Conservation (phyloP, 2,329 filamentous ascomycete species). For the Apiospora koreana region DNA sequence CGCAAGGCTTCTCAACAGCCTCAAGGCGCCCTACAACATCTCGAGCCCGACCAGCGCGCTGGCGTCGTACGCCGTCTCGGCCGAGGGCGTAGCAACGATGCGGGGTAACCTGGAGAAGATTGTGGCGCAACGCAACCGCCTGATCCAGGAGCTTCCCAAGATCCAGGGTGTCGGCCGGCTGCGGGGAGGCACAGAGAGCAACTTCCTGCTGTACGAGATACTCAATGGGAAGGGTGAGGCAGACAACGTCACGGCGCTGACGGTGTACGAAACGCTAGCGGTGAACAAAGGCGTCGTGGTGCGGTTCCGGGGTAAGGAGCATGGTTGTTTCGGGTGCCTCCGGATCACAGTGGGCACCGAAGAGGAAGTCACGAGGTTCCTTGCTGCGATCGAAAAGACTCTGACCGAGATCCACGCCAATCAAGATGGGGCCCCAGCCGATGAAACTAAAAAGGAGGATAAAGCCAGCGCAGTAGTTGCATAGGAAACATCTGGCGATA, state of each 20-base stretch:
- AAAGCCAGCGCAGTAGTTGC: slow-evolving; percentile 5
- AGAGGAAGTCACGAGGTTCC: slow-evolving; percentile 76
- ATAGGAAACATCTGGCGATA: not conserved
- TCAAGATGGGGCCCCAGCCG: not conserved
- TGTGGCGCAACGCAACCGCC: slow-evolving; percentile 72
- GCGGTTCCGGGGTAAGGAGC: slow-evolving; percentile 88
- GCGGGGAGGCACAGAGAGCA: slow-evolving; percentile 77
- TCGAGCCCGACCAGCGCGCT: slow-evolving; percentile 83
- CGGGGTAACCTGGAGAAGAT: slow-evolving; percentile 68
- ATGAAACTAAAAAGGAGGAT: slow-evolving; percentile 9
- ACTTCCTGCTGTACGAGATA: slow-evolving; percentile 91
- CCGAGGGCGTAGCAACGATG: slow-evolving; percentile 73
- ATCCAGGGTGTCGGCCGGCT: slow-evolving; percentile 80
- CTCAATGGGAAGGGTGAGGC: slow-evolving; percentile 71
- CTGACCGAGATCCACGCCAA: slow-evolving; percentile 43
- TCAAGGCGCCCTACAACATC: slow-evolving; percentile 97
- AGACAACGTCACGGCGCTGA: slow-evolving; percentile 75
- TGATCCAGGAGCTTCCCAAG: slow-evolving; percentile 71
- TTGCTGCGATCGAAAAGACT: slow-evolving; percentile 63
- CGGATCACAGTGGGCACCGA: slow-evolving; percentile 92
- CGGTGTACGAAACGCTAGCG: slow-evolving; percentile 81
- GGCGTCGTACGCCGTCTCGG: slow-evolving; percentile 70
- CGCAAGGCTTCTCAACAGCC: slow-evolving; percentile 78
- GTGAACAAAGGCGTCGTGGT: slow-evolving; percentile 89
- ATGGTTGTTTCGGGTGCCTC: slow-evolving; percentile 85